phyloP scores from a whole-genome alignment of 1,284 basidiomycete species.

The Stereum hirsutum region DNA sequence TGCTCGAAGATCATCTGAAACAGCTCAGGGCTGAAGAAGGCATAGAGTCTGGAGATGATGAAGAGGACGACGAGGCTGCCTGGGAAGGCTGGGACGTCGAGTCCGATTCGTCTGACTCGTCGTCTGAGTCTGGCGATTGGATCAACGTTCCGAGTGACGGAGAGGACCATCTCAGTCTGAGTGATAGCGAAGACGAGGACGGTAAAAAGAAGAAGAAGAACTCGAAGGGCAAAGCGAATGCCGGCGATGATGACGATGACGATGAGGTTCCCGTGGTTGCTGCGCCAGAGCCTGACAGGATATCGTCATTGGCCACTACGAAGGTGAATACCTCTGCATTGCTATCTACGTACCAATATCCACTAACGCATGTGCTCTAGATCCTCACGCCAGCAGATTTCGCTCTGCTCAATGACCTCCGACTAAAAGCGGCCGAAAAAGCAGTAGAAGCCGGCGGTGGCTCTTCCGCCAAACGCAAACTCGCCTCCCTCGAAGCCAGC shows the following conservation, averaged over 20 bases:
- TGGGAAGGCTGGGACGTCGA: slow-evolving; percentile 94
- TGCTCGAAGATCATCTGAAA: slow-evolving; percentile 82
- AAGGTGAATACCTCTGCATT: slow-evolving; percentile 39
- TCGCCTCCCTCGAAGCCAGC: slow-evolving; percentile 65
- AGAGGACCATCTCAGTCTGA: slow-evolving; percentile 65
- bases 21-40: slow-evolving; percentile 57
- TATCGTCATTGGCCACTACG: slow-evolving; percentile 67
- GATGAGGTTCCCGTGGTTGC: slow-evolving; percentile 17
- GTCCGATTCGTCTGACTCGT: slow-evolving; percentile 54
- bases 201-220: slow-evolving; percentile 21
- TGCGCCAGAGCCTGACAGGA: slow-evolving; percentile 21
- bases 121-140: slow-evolving; percentile 74
- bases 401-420: slow-evolving; percentile 85
- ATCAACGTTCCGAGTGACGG: slow-evolving; percentile 75
- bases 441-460: slow-evolving; percentile 69
- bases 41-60: slow-evolving; percentile 37
- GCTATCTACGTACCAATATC: slow-evolving; percentile 2
- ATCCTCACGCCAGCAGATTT: slow-evolving; percentile 99
- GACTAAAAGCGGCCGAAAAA: slow-evolving; percentile 72
- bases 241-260: slow-evolving; percentile 13
- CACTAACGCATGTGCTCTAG: slow-evolving; percentile 30
- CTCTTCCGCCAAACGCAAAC: slow-evolving; percentile 80
- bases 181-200: slow-evolving; percentile 80
- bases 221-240: not conserved
- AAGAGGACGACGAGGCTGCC: slow-evolving; percentile 62